phyloP scores from a whole-genome alignment of 768 basidiomycete genomes.

The Pulveroboletus ravenelii region DNA sequence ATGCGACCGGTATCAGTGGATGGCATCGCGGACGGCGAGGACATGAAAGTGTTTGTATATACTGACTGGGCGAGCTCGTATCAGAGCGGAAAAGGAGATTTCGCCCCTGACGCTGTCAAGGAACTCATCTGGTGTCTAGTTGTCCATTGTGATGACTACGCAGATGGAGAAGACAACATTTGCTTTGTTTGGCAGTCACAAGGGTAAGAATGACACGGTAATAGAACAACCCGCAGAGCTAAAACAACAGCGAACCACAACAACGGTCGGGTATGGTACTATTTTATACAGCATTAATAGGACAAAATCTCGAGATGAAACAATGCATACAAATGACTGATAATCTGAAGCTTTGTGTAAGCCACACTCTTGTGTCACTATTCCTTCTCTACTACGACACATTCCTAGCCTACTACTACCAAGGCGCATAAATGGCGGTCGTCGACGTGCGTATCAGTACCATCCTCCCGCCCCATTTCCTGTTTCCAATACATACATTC shows the following conservation, averaged over 20 bases:
- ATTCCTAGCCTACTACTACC: too few relatives aligned
- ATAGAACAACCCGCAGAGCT: too few relatives aligned
- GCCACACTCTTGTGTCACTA: too few relatives aligned
- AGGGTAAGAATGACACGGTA: constrained; percentile 1
- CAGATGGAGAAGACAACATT: too few relatives aligned
- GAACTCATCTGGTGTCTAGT: constrained; percentile 36
- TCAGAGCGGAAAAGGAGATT: constrained; percentile 76
- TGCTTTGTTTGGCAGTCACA: constrained; percentile 24
- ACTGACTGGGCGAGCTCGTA: constrained; percentile 78
- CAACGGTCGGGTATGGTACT: constrained; percentile 23
- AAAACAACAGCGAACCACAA: constrained; percentile 4
- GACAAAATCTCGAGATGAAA: too few relatives aligned
- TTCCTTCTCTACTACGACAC: too few relatives aligned
- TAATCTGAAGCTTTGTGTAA: too few relatives aligned
- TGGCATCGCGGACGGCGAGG: constrained; percentile 66
- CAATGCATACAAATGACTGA: too few relatives aligned
- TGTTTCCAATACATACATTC: not conserved
- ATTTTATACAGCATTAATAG: constrained; percentile 18
- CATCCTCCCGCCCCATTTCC: too few relatives aligned
- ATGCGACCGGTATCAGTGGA: constrained; percentile 61
- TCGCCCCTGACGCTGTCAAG: constrained; percentile 77
- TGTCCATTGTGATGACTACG: constrained; percentile 19
- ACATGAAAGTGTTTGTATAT: constrained; percentile 80
- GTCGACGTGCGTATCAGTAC: too few relatives aligned
- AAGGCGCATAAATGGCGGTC: too few relatives aligned